phyloP scores from a whole-genome alignment of 495 filamentous ascomycete species.

The Hypoxylon cercidicola region DNA sequence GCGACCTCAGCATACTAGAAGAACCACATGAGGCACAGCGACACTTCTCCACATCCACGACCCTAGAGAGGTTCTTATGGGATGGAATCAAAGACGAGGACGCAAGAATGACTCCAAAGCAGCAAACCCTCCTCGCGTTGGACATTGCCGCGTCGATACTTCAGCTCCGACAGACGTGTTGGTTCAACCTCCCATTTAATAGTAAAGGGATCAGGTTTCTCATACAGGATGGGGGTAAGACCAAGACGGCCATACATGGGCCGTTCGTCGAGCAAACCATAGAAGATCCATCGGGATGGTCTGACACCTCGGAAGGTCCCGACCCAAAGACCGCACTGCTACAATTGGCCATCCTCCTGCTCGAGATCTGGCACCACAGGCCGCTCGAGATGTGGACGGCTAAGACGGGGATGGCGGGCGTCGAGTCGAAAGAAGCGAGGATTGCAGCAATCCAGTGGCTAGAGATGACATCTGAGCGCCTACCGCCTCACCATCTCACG shows the following conservation, averaged over 20 bases:
- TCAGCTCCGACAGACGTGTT: constrained; percentile 27
- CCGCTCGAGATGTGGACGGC: constrained; percentile 21
- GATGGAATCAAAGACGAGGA: constrained; percentile 9
- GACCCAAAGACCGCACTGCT: constrained; percentile 29
- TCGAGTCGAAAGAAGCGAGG: not conserved
- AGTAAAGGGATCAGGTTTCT: constrained; percentile 1
- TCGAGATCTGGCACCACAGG: constrained; percentile 37
- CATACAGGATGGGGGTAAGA: not conserved
- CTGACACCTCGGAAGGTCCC: not conserved
- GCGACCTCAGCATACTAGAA: constrained; percentile 5
- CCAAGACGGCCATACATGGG: constrained; percentile 2
- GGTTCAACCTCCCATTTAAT: constrained; percentile 11
- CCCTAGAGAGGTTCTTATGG: constrained; percentile 9
- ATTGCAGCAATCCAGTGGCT: not conserved
- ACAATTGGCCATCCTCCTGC: constrained; percentile 34
- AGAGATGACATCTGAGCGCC: too few relatives aligned
- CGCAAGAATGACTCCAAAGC: constrained; percentile 8
- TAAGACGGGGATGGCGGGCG: not conserved
- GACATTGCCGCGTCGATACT: constrained; percentile 29
- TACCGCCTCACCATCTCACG: too few relatives aligned
- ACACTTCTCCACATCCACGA: constrained; percentile 3
- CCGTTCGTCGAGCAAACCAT: constrained; percentile 18
- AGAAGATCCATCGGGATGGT: not conserved
- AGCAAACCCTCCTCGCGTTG: constrained; percentile 27
- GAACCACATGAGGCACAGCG: constrained; percentile 7